Evolutionary conservation across 805 yeast species (phyloP).

Genomic region (Teunomyces pallodes): DNA sequence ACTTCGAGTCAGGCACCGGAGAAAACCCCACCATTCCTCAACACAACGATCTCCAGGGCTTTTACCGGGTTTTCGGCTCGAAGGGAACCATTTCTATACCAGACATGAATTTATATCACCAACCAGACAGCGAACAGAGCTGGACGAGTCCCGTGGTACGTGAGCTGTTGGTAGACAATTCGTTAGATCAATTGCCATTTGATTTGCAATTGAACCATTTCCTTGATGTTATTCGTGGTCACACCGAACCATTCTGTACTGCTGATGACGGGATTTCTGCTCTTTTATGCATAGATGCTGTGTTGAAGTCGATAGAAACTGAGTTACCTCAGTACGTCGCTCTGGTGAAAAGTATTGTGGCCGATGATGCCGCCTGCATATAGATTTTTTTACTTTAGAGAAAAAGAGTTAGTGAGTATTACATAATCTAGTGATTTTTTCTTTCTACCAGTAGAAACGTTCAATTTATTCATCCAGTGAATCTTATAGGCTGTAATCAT

Average conservation of each 20-base stretch:
- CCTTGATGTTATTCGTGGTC: constrained; percentile 30
- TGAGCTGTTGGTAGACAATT: constrained; percentile 13
- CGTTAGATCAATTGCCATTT: constrained; percentile 22
- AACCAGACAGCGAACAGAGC: constrained; percentile 17
- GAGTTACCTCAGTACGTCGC: constrained; percentile 25
- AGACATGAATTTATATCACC: constrained; percentile 38
- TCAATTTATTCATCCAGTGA: constrained; percentile 5
- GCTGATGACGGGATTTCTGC: constrained; percentile 36
- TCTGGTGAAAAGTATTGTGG: constrained; percentile 8
- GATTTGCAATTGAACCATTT: constrained; percentile 40
- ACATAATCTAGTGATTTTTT: neutral
- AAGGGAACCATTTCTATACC: constrained; percentile 41
- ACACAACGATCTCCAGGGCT: constrained; percentile 27
- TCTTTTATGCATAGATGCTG: constrained; percentile 35
- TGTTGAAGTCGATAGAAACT: constrained; percentile 27
- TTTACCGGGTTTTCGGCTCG: constrained; percentile 39
- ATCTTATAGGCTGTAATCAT: constrained; percentile 15
- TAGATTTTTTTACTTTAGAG: neutral
- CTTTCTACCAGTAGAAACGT: constrained; percentile 10
- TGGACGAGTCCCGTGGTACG: constrained; percentile 28
- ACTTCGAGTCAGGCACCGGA: constrained; percentile 42
- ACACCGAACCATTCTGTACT: constrained; percentile 25
- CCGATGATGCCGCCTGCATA: constrained; percentile 4
- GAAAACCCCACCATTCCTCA: constrained; percentile 42
- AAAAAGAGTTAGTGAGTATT: neutral